Conservation (phyloP, 768 basidiomycete species). For the Pisolithus orientalis region DNA sequence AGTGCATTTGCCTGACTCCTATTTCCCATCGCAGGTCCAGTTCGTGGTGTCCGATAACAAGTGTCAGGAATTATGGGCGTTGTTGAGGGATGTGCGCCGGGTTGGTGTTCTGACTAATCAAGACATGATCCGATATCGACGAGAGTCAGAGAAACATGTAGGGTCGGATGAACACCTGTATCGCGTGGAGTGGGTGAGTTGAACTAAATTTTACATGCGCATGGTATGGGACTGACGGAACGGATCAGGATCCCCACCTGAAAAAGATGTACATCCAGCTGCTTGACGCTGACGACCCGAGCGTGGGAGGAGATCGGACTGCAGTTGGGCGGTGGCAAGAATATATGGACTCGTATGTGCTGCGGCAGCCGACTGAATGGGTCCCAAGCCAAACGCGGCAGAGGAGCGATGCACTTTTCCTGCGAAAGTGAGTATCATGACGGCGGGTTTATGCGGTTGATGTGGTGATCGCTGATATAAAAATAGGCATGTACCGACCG, state of each 20-base stretch:
- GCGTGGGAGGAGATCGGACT: conserved; percentile 48
- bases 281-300: conserved; percentile 58
- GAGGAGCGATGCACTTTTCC: conserved; percentile 39
- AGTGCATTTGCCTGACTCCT: too few relatives aligned
- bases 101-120: conserved; percentile 48
- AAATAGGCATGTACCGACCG: conserved; percentile 46
- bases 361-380: conserved; percentile 71
- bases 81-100: conserved; percentile 61
- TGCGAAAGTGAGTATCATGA: conserved; percentile 47
- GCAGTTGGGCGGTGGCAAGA: conserved; percentile 58
- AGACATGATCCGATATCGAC: conserved; percentile 70
- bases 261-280: conserved; percentile 58
- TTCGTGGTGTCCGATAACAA: conserved; percentile 78
- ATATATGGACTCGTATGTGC: conserved; percentile 69
- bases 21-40: conserved; percentile 58
- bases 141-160: conserved; percentile 72
- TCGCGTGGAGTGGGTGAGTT: conserved; percentile 69
- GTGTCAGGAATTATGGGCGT: conserved; percentile 77
- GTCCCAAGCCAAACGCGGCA: conserved; percentile 34
- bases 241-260: conserved; percentile 44
- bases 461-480: conserved; percentile 28
- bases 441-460: conserved; percentile 4
- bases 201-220: neutral
- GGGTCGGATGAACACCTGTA: conserved; percentile 74
- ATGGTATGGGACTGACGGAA: neutral